phyloP scores from a whole-genome alignment of 2,329 filamentous ascomycete species.

The Pseudopithomyces chartarum region DNA sequence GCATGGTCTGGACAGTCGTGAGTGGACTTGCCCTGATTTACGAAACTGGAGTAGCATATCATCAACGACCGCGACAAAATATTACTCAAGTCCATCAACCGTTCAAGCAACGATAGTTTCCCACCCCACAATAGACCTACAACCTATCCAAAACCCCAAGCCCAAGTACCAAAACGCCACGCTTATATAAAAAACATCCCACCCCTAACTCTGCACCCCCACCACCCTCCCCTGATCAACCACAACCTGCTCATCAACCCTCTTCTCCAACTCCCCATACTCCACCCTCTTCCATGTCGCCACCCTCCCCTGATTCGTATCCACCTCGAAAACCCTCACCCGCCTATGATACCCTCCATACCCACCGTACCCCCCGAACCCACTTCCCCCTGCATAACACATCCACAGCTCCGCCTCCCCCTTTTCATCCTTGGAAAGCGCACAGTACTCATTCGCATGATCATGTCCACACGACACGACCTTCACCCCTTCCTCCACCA shows the following conservation, averaged over 20 bases:
- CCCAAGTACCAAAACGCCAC: no score
- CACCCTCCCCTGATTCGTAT: slow-evolving; percentile 87
- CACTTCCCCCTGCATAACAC: slow-evolving; percentile 92
- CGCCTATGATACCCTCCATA: slow-evolving; percentile 85
- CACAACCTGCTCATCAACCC: slow-evolving; percentile 64
- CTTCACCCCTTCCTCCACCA: slow-evolving; percentile 82
- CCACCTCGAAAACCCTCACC: slow-evolving; percentile 87
- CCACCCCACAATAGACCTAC: no score
- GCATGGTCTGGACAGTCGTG: no score
- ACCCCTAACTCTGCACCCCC: slow-evolving; percentile 4
- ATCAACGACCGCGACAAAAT: no score
- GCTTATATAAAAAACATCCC: no score
- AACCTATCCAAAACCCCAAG: no score
- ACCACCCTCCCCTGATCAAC: slow-evolving; percentile 62
- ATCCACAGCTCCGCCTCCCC: slow-evolving; percentile 76
- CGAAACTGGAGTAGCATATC: no score
- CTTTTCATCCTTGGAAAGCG: slow-evolving; percentile 61
- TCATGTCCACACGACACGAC: slow-evolving; percentile 94
- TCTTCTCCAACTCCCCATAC: slow-evolving; percentile 58
- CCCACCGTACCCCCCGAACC: slow-evolving; percentile 93
- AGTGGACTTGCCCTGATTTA: no score
- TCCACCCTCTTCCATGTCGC: slow-evolving; percentile 92
- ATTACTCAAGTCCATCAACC: no score
- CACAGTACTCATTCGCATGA: slow-evolving; percentile 96
- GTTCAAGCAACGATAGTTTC: no score